Conservation (phyloP, 805 yeast species). For the Metschnikowia sp. region DNA sequence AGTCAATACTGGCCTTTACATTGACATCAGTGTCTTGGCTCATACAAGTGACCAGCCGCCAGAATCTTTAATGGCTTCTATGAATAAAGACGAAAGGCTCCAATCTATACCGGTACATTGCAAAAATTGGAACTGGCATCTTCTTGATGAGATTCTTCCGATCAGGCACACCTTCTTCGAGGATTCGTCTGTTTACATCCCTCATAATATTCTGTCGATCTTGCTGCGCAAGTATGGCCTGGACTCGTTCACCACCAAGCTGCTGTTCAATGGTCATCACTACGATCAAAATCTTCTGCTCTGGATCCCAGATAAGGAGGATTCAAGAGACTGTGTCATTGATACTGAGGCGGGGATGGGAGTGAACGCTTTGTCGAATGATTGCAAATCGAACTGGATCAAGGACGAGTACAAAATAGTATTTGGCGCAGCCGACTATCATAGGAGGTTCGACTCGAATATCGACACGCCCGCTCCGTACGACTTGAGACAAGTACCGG, state of each 20-base stretch:
- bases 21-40: conserved; percentile 17
- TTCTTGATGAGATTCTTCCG: conserved; percentile 34
- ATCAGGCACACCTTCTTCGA: conserved; percentile 36
- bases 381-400: conserved; percentile 12
- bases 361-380: conserved; percentile 22
- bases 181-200: conserved; percentile 35
- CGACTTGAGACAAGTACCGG: conserved; percentile 22
- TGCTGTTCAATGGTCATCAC: conserved; percentile 28
- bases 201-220: conserved; percentile 30
- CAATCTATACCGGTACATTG: conserved; percentile 30
- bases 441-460: conserved; percentile 20
- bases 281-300: conserved; percentile 41
- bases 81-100: conserved; percentile 1
- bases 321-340: conserved; percentile 24
- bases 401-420: conserved; percentile 36
- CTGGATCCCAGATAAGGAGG: conserved; percentile 46
- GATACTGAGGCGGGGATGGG: conserved; percentile 36
- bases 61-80: not conserved
- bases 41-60: conserved; percentile 13
- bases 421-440: conserved; percentile 24
- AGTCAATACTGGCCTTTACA: conserved; percentile 38
- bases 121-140: conserved; percentile 40
- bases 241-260: conserved; percentile 27
- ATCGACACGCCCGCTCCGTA: conserved; percentile 25
- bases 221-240: conserved; percentile 32